phyloP scores from a whole-genome alignment of 2,329 filamentous ascomycete genomes.

The Phaeoacremonium minimum region DNA sequence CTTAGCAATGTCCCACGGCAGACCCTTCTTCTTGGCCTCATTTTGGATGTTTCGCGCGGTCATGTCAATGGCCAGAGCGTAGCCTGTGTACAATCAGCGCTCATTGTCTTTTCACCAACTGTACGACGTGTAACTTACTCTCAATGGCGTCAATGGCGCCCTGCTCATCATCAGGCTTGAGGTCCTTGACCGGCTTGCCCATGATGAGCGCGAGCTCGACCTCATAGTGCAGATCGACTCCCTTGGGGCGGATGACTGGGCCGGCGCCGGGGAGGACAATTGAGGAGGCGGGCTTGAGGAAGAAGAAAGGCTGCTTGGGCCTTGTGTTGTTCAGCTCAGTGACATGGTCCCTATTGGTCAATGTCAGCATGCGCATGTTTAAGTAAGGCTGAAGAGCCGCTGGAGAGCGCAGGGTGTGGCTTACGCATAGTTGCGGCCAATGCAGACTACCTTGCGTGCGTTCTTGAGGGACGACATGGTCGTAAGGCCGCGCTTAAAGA shows the following conservation, averaged over 20 bases:
- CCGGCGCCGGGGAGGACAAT: constrained; percentile 77
- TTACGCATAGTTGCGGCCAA: constrained; percentile 91
- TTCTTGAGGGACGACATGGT: constrained; percentile 33
- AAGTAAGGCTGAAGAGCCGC: constrained; percentile 1
- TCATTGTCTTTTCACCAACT: background rate
- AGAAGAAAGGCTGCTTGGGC: constrained; percentile 97
- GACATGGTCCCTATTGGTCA: constrained; percentile 73
- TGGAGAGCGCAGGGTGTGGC: constrained; percentile 26
- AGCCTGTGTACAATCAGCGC: constrained; percentile 49
- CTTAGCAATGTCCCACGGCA: constrained; percentile 95
- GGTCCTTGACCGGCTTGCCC: constrained; percentile 72
- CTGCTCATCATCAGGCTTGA: constrained; percentile 68
- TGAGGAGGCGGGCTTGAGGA: constrained; percentile 88
- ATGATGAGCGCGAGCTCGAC: constrained; percentile 90
- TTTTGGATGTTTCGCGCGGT: constrained; percentile 93
- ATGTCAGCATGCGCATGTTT: constrained; percentile 9
- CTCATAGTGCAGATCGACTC: constrained; percentile 88
- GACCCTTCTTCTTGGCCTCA: constrained; percentile 93
- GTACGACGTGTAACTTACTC: constrained; percentile 41
- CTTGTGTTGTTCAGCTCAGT: constrained; percentile 81
- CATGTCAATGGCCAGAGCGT: constrained; percentile 93
- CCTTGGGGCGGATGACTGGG: constrained; percentile 75
- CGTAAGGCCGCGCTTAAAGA: constrained; percentile 23
- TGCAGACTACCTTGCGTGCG: constrained; percentile 71
- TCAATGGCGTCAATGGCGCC: constrained; percentile 79